Base-by-base conservation (phyloP, 495 filamentous ascomycete species). In the Lichenothelia convexa region DNA sequence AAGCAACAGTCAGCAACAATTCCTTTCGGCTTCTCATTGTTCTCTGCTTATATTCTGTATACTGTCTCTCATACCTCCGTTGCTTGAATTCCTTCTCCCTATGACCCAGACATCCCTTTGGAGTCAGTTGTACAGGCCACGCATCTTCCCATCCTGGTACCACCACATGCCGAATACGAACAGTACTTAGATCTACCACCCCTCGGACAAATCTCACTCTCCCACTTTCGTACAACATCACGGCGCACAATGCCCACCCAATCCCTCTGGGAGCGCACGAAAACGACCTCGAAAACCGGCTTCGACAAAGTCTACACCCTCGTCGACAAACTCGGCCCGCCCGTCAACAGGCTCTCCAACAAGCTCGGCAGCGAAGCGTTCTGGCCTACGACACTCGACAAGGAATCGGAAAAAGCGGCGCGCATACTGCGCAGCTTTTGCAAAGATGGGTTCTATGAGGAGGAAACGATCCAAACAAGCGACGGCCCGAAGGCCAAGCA, bases 351-450 rank as follows among this genome's bases (percentile, higher is more conserved):
- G 31, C 51, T 84, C 1, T 75, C 71, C 9, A 80, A 85, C 55
- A 71, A 68, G 40, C 59, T 86, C 8, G 79, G 79, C 32, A 66
- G 68, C 18, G 81, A 89, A 49, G 76, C 78, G 3, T 83, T 85
- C 50, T 84, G 79, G 79, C 81, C 81, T 9, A 80, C 75, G 40
- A 71, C 64, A 11, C 61, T 86, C 39, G 81, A 86, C 43, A 78
- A 75, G 45, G 81, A 89, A 59, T 71, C 69, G 54, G 77, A 85
- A 54, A 86, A 89, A 56, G 79, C 78, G 4, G 81, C 81, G 26
- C 65, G 81, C 7, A 86, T 89, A 30, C 50, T 89, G 22, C 66
- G 72, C 46, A 78, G 73, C 42, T 89, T 86, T 53, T 85, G 79
- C 60, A 79, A 69, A 48, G 73, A 78, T 61, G 73, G 73, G 9